These are phyloP conservation scores for Lachancea quebecensis DNA, from an alignment of 805 yeast species.

Conservation along the genomic window DNA sequence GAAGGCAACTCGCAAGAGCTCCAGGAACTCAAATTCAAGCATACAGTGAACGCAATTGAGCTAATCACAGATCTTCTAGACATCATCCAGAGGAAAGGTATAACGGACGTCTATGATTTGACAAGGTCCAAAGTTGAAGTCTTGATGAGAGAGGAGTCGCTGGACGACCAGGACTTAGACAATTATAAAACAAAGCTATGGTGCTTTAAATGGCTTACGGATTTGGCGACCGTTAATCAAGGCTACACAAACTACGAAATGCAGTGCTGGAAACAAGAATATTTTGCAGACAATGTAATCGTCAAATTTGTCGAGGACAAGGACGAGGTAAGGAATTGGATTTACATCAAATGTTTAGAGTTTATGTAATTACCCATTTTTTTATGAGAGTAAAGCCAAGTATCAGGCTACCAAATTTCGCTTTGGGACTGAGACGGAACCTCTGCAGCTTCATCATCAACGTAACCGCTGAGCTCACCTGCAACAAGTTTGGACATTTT, in stretches of 20 bases:
- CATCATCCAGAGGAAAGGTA: conserved; percentile 34
- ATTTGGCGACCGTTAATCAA: conserved; percentile 35
- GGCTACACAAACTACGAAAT: conserved; percentile 47
- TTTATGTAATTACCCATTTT: conserved; percentile 14
- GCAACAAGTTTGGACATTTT: conserved; percentile 26
- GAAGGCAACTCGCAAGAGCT: neutral
- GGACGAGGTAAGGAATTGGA: conserved; percentile 22
- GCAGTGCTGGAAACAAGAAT: conserved; percentile 45
- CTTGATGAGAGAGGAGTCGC: conserved; percentile 22
- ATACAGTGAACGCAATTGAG: conserved; percentile 27
- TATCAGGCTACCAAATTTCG: conserved; percentile 1
- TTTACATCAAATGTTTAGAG: conserved; percentile 19
- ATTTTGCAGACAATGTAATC: conserved; percentile 41
- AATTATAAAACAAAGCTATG: conserved; percentile 28
- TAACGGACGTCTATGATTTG: conserved; percentile 38
- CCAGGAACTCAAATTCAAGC: conserved; percentile 7
- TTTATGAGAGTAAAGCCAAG: neutral
- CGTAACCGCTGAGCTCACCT: conserved; percentile 28
- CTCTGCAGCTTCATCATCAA: conserved; percentile 20
- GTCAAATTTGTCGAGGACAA: conserved; percentile 31
- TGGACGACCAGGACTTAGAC: conserved; percentile 17
- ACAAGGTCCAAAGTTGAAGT: conserved; percentile 36
- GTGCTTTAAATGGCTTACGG: conserved; percentile 39
- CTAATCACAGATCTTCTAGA: conserved; percentile 40
- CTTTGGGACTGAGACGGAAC: neutral